Evolutionary conservation across 768 basidiomycete species (phyloP).

Genomic region (Lanmaoa pseudosensibilis): DNA sequence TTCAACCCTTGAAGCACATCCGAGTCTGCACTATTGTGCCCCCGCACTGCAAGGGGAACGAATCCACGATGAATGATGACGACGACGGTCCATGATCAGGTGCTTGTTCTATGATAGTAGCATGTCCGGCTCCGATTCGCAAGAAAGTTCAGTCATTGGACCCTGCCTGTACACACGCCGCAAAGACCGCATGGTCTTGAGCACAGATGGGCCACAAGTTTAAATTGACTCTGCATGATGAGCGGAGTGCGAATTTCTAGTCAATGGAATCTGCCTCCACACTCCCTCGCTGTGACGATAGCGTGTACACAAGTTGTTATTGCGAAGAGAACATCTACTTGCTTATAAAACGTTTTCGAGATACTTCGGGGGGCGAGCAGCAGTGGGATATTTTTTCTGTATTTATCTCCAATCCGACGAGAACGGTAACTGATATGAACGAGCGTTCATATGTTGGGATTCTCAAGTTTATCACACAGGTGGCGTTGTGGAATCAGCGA

Average conservation of each 20-base stretch:
- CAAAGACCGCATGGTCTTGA: not conserved
- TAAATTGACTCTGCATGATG: not conserved
- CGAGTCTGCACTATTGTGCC: too few relatives aligned
- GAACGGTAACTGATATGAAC: constrained; percentile 44
- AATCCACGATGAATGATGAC: too few relatives aligned
- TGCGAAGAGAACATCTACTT: constrained; percentile 78
- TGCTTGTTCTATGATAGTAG: too few relatives aligned
- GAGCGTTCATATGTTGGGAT: not conserved
- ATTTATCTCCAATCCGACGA: constrained; percentile 64
- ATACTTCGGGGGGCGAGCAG: constrained; percentile 25
- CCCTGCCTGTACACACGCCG: not conserved
- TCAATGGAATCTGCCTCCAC: constrained; percentile 21
- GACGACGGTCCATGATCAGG: too few relatives aligned
- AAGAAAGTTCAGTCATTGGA: constrained; percentile 9
- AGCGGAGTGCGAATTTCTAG: constrained; percentile 24
- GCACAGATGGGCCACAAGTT: not conserved
- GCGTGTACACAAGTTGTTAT: constrained; percentile 57
- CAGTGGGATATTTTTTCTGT: constrained; percentile 55
- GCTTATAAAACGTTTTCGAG: constrained; percentile 46
- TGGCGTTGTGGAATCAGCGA: constrained; percentile 66
- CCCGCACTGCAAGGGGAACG: not conserved
- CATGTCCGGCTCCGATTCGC: constrained; percentile 6
- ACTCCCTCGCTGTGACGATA: constrained; percentile 23
- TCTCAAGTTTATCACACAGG: constrained; percentile 38
- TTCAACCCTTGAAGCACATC: not conserved